phyloP scores from a whole-genome alignment of 805 yeast species.

The Torulaspora maleeae region DNA sequence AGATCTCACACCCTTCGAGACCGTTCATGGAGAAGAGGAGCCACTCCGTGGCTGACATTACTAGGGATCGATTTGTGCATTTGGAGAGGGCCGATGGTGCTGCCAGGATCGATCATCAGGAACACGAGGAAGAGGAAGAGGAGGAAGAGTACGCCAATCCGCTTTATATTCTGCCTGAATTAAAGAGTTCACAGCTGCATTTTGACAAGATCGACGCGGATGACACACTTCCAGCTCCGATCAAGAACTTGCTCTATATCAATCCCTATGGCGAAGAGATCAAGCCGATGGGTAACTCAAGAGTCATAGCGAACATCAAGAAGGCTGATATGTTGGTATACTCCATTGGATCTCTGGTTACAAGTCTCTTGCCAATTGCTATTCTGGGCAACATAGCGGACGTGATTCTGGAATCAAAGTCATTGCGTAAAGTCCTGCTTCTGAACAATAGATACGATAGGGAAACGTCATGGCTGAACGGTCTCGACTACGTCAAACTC shows the following conservation, averaged over 20 bases:
- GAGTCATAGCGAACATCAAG: constrained; percentile 50
- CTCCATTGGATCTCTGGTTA: constrained; percentile 85
- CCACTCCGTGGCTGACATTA: constrained; percentile 16
- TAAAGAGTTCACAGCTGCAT: constrained; percentile 67
- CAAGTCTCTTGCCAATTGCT: constrained; percentile 77
- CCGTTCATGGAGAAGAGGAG: constrained; percentile 12
- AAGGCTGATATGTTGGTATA: constrained; percentile 56
- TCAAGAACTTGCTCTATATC: constrained; percentile 68
- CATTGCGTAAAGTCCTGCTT: constrained; percentile 49
- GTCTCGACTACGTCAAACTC: constrained; percentile 52
- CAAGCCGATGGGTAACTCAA: constrained; percentile 63
- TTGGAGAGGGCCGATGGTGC: constrained; percentile 6
- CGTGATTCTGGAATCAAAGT: constrained; percentile 41
- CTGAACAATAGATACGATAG: constrained; percentile 74
- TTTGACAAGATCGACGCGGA: constrained; percentile 53
- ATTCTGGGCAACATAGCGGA: constrained; percentile 68
- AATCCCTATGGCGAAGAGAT: constrained; percentile 87
- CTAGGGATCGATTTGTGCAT: constrained; percentile 16
- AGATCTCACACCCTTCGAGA: constrained; percentile 76
- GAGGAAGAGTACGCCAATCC: constrained; percentile 59
- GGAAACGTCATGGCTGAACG: constrained; percentile 68
- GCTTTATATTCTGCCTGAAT: constrained; percentile 56
- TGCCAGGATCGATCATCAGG: constrained; percentile 11
- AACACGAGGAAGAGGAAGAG: constrained; percentile 39
- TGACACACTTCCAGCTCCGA: constrained; percentile 68